Percentiles rank a stretch among this genome's conserved stretches.
phyloP scores from a whole-genome alignment of 2,329 filamentous ascomycete species.

The Neospermospora avenae region DNA sequence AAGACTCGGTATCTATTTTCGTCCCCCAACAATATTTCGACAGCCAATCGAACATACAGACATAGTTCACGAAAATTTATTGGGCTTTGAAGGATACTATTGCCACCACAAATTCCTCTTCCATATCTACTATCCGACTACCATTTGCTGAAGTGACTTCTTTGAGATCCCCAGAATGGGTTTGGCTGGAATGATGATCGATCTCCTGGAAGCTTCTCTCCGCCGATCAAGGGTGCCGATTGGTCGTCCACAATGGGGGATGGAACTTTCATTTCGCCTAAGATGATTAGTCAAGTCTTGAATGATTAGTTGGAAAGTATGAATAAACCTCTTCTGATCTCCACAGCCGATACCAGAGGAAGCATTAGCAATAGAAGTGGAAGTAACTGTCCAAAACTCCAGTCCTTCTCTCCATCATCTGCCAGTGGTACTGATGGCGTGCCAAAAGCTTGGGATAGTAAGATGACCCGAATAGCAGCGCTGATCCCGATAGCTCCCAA shows the following conservation, averaged over 20 bases:
- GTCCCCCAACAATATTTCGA: too few species aligned
- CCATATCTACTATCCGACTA: not conserved
- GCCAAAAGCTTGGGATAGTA: slow-evolving; percentile 60
- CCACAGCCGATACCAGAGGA: slow-evolving; percentile 56
- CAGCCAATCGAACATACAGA: too few species aligned
- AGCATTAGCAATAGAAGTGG: slow-evolving; percentile 57
- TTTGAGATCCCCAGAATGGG: slow-evolving; percentile 18
- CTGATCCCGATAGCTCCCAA: slow-evolving; percentile 53
- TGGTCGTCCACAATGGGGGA: slow-evolving; percentile 42
- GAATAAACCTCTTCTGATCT: slow-evolving; percentile 51
- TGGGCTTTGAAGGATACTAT: too few species aligned
- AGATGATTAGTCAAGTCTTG: not conserved
- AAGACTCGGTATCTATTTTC: not conserved
- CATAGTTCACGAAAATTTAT: too few species aligned
- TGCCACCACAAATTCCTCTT: not conserved
- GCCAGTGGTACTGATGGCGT: slow-evolving; percentile 46
- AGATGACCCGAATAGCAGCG: slow-evolving; percentile 53
- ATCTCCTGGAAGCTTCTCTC: not conserved
- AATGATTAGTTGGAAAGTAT: too few species aligned
- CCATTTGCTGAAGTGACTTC: slow-evolving; percentile 12
- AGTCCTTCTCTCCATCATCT: slow-evolving; percentile 53
- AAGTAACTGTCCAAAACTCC: slow-evolving; percentile 62
- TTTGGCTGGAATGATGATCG: slow-evolving; percentile 18
- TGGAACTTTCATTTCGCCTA: slow-evolving; percentile 38
- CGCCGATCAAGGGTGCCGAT: slow-evolving; percentile 3